A percentile compares a stretch with the other conserved stretches of the same genome.
These are phyloP conservation scores for Tulasnella calospora DNA, from an alignment of 768 basidiomycete genomes.

Conservation along the genomic window DNA sequence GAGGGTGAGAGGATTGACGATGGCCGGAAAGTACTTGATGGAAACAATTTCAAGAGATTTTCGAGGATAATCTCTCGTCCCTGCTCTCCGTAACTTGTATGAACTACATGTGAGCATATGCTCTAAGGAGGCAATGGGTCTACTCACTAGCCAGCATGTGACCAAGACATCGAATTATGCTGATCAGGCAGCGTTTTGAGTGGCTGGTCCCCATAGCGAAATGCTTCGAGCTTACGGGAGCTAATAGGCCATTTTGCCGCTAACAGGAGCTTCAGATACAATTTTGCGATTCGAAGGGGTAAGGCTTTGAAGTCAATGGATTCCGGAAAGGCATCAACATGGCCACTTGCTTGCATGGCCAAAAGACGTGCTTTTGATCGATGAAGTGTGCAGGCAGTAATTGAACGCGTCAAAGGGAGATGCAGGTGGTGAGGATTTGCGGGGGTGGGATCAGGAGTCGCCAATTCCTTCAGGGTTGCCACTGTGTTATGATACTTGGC, in stretches of 20 bases:
- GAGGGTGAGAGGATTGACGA: not conserved
- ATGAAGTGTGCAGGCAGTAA: not conserved
- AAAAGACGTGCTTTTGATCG: not conserved
- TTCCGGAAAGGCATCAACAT: not conserved
- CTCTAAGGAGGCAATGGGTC: not conserved
- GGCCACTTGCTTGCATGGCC: not conserved
- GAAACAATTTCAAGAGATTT: not conserved
- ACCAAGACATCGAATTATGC: not conserved
- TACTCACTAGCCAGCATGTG: not conserved
- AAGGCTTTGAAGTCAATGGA: not conserved
- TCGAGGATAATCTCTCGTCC: not conserved
- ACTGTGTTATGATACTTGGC: not conserved
- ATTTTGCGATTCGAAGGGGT: not conserved
- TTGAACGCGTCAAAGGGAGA: not conserved
- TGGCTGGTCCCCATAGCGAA: not conserved
- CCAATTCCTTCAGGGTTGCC: not conserved
- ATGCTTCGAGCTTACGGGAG: not conserved
- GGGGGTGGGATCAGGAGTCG: not conserved
- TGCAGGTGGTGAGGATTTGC: not conserved
- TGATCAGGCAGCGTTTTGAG: not conserved
- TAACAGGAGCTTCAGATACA: not conserved
- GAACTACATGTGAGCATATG: not conserved
- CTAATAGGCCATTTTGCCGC: not conserved
- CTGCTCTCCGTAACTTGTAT: not conserved
- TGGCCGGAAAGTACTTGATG: not conserved